Conservation (phyloP, 2,329 filamentous ascomycete species). For the Hymenoscyphus scutula region DNA sequence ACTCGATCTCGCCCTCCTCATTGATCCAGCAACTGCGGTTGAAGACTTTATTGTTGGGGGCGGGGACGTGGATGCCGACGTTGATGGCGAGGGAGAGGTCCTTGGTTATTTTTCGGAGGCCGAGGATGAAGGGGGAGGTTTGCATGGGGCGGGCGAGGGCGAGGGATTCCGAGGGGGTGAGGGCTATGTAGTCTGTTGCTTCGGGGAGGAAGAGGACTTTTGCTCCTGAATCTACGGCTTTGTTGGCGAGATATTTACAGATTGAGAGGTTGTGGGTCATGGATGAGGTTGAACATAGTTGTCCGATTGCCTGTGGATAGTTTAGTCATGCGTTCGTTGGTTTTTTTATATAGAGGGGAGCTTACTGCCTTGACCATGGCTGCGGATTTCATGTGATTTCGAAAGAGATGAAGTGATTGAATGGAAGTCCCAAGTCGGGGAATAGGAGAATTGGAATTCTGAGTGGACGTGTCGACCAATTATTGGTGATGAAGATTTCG, state of each 20-base stretch:
- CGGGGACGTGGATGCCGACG: conserved; percentile 82
- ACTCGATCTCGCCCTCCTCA: conserved; percentile 54
- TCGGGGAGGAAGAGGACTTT: conserved; percentile 91
- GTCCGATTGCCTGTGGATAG: conserved; percentile 69
- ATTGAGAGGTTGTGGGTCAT: conserved; percentile 77
- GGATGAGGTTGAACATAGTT: conserved; percentile 81
- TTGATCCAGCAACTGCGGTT: conserved; percentile 69
- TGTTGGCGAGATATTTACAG: conserved; percentile 68
- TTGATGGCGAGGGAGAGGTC: conserved; percentile 68
- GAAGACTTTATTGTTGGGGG: conserved; percentile 48
- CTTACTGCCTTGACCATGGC: conserved; percentile 36
- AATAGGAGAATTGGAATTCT: not conserved
- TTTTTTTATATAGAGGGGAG: not conserved
- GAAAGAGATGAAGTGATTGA: not conserved
- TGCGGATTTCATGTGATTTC: conserved; percentile 1
- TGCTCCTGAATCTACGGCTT: conserved; percentile 73
- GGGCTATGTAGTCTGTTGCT: conserved; percentile 72
- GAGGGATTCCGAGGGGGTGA: conserved; percentile 64
- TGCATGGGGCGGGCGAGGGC: conserved; percentile 66
- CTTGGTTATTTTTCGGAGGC: conserved; percentile 67
- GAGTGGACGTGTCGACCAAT: not conserved
- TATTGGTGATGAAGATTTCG: not conserved
- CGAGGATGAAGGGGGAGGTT: conserved; percentile 70
- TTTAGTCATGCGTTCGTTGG: conserved; percentile 15
- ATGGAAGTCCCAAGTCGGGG: not conserved